Conservation (phyloP, 768 basidiomycete species). For the Tulasnella sp. region DNA sequence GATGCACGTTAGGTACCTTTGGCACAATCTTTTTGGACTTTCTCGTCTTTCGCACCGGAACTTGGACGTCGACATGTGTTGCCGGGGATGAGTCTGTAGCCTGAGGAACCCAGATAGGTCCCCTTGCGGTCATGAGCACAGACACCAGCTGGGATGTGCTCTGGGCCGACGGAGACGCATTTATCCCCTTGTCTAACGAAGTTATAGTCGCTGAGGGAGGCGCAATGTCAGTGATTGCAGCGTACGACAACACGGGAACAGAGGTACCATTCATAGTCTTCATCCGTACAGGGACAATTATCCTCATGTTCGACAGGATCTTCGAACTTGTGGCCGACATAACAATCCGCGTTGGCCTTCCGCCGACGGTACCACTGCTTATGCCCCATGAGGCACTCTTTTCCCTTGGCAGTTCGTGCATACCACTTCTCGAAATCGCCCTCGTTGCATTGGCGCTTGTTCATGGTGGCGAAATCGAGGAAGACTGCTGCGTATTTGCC, state of each 20-base stretch:
- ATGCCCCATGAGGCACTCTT: constrained; percentile 87
- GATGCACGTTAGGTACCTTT: constrained; percentile 36
- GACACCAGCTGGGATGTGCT: constrained; percentile 66
- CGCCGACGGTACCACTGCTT: constrained; percentile 94
- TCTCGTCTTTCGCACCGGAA: constrained; percentile 57
- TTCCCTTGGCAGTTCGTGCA: constrained; percentile 48
- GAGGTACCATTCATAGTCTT: constrained; percentile 85
- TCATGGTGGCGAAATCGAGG: constrained; percentile 69
- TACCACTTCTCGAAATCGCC: constrained; percentile 82
- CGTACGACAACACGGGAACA: not conserved
- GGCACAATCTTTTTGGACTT: constrained; percentile 61
- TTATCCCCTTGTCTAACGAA: constrained; percentile 57
- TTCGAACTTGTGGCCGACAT: constrained; percentile 76
- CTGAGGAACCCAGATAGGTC: constrained; percentile 76
- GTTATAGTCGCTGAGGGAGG: constrained; percentile 65
- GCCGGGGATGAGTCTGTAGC: constrained; percentile 85
- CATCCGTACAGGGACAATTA: constrained; percentile 66
- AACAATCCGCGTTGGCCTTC: constrained; percentile 74
- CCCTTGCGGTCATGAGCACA: constrained; percentile 44
- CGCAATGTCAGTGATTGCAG: constrained; percentile 3
- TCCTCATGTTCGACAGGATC: constrained; percentile 81
- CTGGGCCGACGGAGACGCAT: constrained; percentile 79
- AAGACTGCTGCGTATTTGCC: constrained; percentile 60
- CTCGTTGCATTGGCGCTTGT: constrained; percentile 52
- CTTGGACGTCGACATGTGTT: constrained; percentile 59